Evolutionary conservation across 805 yeast species (phyloP).

Genomic region (Sporopachydermia quercuum): DNA sequence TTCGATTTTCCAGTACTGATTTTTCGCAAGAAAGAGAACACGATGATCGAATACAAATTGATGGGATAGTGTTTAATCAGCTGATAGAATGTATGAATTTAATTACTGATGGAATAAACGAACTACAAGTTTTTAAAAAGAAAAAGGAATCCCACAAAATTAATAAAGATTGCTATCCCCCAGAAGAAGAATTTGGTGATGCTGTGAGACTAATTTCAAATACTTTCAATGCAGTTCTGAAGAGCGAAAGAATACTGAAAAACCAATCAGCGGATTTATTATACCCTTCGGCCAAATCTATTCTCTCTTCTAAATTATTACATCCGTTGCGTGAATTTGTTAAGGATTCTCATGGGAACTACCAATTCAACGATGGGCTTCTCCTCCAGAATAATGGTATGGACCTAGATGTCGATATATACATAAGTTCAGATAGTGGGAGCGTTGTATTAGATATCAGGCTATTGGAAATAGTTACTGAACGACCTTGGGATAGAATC

Average conservation of each 20-base stretch:
- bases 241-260: background rate
- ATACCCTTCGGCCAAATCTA: background rate
- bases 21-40: background rate
- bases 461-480: background rate
- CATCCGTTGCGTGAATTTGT: background rate
- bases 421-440: background rate
- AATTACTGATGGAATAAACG: background rate
- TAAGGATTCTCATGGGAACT: too few species aligned
- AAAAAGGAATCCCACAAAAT: background rate
- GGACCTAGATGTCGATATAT: background rate
- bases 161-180: background rate
- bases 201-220: background rate
- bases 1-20: background rate
- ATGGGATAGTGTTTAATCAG: background rate
- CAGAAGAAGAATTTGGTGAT: slow-evolving; percentile 1
- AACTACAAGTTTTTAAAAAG: background rate
- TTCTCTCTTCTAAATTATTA: background rate
- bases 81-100: background rate
- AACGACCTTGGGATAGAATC: background rate
- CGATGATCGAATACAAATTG: background rate
- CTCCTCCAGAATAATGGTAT: background rate
- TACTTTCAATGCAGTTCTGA: background rate
- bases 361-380: background rate
- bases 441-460: background rate
- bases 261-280: background rate